A percentile compares a stretch with the other conserved stretches of the same genome.
phyloP scores from a whole-genome alignment of 2,329 filamentous ascomycete genomes.

The Nigrospora sphaerica region DNA sequence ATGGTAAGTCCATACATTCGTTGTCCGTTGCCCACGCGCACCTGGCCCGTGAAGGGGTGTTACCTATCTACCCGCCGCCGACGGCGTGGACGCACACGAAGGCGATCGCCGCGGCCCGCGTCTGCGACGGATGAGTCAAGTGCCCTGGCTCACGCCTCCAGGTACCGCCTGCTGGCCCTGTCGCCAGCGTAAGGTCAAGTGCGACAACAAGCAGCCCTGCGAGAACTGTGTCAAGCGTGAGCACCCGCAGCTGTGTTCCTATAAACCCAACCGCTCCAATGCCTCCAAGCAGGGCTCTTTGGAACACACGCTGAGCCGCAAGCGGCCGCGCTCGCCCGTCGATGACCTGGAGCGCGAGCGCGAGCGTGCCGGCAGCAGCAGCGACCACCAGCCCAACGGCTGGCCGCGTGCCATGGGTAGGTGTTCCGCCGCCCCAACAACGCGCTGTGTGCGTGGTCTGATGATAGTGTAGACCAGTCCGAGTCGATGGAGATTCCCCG shows the following conservation, averaged over 20 bases:
- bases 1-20: slow-evolving; percentile 41
- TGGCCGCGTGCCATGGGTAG: slow-evolving; percentile 24
- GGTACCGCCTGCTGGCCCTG: slow-evolving; percentile 62
- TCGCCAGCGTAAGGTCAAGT: slow-evolving; percentile 62
- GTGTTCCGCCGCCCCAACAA: background rate
- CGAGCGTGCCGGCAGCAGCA: slow-evolving; percentile 9
- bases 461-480: background rate
- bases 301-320: slow-evolving; percentile 22
- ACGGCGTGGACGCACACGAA: no score
- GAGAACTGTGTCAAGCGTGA: slow-evolving; percentile 63
- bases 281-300: slow-evolving; percentile 25
- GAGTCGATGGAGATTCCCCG: slow-evolving; percentile 23
- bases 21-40: background rate
- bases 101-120: no score
- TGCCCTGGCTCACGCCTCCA: slow-evolving; percentile 16
- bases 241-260: slow-evolving; percentile 57
- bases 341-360: slow-evolving; percentile 27
- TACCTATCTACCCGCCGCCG: no score
- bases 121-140: no score
- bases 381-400: slow-evolving; percentile 23
- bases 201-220: slow-evolving; percentile 61
- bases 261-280: slow-evolving; percentile 52
- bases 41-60: no score
- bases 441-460: background rate
- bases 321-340: slow-evolving; percentile 37